phyloP scores from a whole-genome alignment of 2,329 filamentous ascomycete species.

The Pseudopyricularia cyperi region DNA sequence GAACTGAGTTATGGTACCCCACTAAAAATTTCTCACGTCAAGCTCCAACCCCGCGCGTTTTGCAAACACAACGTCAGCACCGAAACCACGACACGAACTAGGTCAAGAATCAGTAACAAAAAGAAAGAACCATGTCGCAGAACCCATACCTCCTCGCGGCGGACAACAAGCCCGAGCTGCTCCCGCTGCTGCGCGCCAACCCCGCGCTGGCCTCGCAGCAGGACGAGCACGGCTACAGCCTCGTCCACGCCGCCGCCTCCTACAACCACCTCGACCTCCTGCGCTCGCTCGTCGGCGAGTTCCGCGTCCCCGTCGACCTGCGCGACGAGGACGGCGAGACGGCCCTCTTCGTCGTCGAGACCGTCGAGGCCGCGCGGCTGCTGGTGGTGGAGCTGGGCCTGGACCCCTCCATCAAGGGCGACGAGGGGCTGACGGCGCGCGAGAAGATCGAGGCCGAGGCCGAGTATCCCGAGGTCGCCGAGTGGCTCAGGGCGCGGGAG shows the following conservation, averaged over 20 bases:
- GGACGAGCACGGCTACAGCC: constrained; percentile 87
- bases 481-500: constrained; percentile 45
- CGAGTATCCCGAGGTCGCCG: constrained; percentile 62
- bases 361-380: constrained; percentile 59
- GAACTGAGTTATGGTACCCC: too few species aligned
- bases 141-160: constrained; percentile 69
- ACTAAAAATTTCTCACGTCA: too few species aligned
- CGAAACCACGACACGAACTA: too few species aligned
- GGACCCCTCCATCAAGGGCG: constrained; percentile 51
- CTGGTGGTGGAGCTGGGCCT: constrained; percentile 74
- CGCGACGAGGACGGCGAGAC: constrained; percentile 88
- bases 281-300: constrained; percentile 60
- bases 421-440: constrained; percentile 65
- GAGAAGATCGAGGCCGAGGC: constrained; percentile 71
- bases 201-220: constrained; percentile 66
- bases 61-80: too few species aligned
- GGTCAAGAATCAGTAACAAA: too few species aligned
- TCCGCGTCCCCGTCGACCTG: constrained; percentile 67
- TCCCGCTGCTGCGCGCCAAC: constrained; percentile 60
- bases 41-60: too few species aligned
- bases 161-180: constrained; percentile 62
- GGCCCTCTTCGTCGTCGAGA: constrained; percentile 86
- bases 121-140: constrained; percentile 23
- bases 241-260: constrained; percentile 84
- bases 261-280: constrained; percentile 81